Evolutionary conservation across 805 yeast genomes (phyloP).

Genomic region (Trichomonascus vanleenenianus): DNA sequence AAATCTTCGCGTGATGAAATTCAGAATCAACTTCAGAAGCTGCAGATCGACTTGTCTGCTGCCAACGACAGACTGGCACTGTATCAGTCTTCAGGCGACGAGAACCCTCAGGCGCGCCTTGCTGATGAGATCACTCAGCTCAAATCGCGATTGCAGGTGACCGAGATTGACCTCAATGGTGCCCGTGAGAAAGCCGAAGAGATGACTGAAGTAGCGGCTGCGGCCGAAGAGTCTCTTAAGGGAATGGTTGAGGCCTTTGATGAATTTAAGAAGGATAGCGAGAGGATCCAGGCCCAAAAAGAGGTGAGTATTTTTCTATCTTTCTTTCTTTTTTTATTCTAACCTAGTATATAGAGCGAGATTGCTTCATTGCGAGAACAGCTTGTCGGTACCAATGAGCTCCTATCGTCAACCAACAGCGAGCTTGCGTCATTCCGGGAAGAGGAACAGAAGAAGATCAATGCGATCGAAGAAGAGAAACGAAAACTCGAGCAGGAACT

Average conservation of each 20-base stretch:
- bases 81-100: constrained; percentile 27
- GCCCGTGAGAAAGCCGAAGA: constrained; percentile 54
- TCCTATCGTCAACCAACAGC: constrained; percentile 13
- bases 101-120: constrained; percentile 22
- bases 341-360: too few species aligned
- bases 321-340: constrained; percentile 1
- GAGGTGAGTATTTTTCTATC: constrained; percentile 6
- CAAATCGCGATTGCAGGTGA: constrained; percentile 36
- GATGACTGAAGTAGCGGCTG: constrained; percentile 52
- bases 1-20: constrained; percentile 34
- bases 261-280: constrained; percentile 29
- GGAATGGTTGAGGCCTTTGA: constrained; percentile 50
- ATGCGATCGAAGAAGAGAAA: constrained; percentile 19
- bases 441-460: constrained; percentile 19
- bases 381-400: constrained; percentile 11
- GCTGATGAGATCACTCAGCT: constrained; percentile 28
- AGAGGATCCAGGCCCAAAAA: constrained; percentile 14
- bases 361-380: constrained; percentile 17
- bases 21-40: constrained; percentile 30
- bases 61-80: constrained; percentile 22
- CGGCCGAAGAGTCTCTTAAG: constrained; percentile 58
- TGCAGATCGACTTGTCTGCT: constrained; percentile 27
- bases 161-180: constrained; percentile 47
- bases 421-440: constrained; percentile 17
- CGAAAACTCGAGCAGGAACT: constrained; percentile 8